Evolutionary conservation across 768 basidiomycete species (phyloP).

Genomic region (Kwoniella sp.): DNA sequence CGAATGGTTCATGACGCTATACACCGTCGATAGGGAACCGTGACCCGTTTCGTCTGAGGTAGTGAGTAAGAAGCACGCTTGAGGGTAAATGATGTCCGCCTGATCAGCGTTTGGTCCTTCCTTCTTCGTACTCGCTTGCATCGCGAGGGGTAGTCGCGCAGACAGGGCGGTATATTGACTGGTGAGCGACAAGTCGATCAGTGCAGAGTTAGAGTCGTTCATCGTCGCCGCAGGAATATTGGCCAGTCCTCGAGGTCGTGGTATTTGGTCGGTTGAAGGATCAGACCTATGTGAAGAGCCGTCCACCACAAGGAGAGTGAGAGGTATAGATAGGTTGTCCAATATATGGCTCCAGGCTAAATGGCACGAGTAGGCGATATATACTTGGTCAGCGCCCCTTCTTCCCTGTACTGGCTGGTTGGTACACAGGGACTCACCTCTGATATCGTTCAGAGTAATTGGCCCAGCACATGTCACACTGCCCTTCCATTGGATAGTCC

Average conservation of each 20-base stretch:
- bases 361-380: not conserved
- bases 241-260: constrained; percentile 9
- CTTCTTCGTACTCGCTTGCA: not conserved
- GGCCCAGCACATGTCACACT: constrained; percentile 18
- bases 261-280: not conserved
- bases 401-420: not conserved
- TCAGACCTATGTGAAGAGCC: not conserved
- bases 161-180: constrained; percentile 10
- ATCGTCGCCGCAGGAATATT: constrained; percentile 26
- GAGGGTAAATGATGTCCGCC: constrained; percentile 16
- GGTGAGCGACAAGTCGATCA: constrained; percentile 34
- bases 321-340: not conserved
- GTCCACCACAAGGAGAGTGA: constrained; percentile 24
- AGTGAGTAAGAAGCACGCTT: constrained; percentile 17
- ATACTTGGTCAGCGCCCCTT: not conserved
- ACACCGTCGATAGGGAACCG: not conserved
- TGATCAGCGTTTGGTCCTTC: not conserved
- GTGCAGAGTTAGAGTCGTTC: constrained; percentile 28
- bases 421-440: constrained; percentile 23
- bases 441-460: constrained; percentile 26
- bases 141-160: constrained; percentile 7
- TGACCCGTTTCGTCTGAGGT: not conserved
- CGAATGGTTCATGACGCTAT: constrained; percentile 12
- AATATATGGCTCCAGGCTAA: constrained; percentile 29
- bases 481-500: constrained; percentile 31